Base-by-base conservation (phyloP, 2,329 filamentous ascomycete genomes). In the Daldinia sp. region DNA sequence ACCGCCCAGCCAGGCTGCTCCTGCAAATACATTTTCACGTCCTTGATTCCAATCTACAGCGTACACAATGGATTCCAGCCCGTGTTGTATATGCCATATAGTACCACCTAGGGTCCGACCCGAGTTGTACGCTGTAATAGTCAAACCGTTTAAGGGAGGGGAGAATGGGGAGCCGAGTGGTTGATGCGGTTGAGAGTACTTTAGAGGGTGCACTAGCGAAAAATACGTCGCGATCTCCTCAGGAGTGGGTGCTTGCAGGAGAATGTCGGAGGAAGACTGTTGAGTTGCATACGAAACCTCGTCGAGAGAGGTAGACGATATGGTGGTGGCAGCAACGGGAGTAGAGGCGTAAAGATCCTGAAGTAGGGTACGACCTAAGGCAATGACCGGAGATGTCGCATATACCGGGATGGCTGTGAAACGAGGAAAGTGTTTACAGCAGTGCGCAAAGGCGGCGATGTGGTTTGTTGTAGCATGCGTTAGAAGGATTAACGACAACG, bases 1-100 rank as follows among this genome's bases (percentile, higher is more conserved):
- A 5, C 93, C 93, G 51, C 93, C 93, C 46, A 99, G 86, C 93
- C 96, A 98, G 28, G 95, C 94, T 23, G 96, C 96, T 70, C 95
- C 95, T 0, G 95, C 90, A 67, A 97, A 90, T 15, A 98, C 94
- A 81, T 97, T 97, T 79, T 99, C 96, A 73, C 93, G 89, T n/a
- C 92, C 93, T 81, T 98, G 94, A 75, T 98, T 98, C 96, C 96
- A 99, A 77, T 98, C 95, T 18, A 98, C 93, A 0, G 96, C 95
- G 76, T 99, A 98, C 0, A 99, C 94, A 46, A 99, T 95, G 0
- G 94, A 98, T 79, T 99, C 96, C 77, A 98, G 87, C 0, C 94
- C 94, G 82, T 98, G 94, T 76, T 98, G 95, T 72, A 99, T 94
- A 76, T 98, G 95, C 96, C 96, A 99, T 83, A 99, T 97, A 26